Evolutionary conservation across 345 rosid genomes (phyloP).

Genomic region (Corchorus olitorius): DNA sequence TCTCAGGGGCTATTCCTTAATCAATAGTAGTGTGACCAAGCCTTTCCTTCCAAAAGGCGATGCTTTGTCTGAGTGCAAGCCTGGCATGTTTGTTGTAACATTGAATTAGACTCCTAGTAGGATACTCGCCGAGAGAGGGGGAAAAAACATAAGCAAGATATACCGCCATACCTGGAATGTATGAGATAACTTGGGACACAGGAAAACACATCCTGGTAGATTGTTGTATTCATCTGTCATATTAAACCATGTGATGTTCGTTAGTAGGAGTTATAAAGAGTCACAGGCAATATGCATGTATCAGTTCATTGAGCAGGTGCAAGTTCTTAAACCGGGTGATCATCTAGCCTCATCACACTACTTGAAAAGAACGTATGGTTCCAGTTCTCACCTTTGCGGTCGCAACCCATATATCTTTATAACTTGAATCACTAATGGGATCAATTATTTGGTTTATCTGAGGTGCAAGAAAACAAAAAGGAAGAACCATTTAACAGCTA

Average conservation of each 20-base stretch:
- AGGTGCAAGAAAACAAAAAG: constrained; percentile 20
- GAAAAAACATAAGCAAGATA: not conserved
- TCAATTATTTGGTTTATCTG: constrained; percentile 75
- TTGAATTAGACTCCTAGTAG: not conserved
- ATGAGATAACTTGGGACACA: constrained; percentile 90
- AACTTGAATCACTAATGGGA: constrained; percentile 83
- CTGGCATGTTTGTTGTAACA: constrained; percentile 36
- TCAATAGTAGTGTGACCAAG: constrained; percentile 88
- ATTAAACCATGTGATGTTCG: not conserved
- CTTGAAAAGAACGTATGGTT: not conserved
- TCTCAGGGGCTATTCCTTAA: constrained; percentile 81
- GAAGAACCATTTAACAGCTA: constrained; percentile 21
- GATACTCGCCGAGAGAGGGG: not conserved
- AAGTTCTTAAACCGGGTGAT: not conserved
- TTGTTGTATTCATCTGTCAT: constrained; percentile 75
- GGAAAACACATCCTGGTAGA: constrained; percentile 91
- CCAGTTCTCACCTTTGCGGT: constrained; percentile 74
- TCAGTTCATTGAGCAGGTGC: not conserved
- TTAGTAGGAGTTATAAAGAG: constrained; percentile 9
- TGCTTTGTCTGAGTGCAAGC: constrained; percentile 65
- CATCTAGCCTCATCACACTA: not conserved
- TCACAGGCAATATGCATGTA: not conserved
- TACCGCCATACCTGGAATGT: constrained; percentile 63
- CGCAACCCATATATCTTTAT: constrained; percentile 80
- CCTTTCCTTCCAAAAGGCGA: constrained; percentile 69